phyloP scores from a whole-genome alignment of 495 filamentous ascomycete species.

The Echria macrotheca region DNA sequence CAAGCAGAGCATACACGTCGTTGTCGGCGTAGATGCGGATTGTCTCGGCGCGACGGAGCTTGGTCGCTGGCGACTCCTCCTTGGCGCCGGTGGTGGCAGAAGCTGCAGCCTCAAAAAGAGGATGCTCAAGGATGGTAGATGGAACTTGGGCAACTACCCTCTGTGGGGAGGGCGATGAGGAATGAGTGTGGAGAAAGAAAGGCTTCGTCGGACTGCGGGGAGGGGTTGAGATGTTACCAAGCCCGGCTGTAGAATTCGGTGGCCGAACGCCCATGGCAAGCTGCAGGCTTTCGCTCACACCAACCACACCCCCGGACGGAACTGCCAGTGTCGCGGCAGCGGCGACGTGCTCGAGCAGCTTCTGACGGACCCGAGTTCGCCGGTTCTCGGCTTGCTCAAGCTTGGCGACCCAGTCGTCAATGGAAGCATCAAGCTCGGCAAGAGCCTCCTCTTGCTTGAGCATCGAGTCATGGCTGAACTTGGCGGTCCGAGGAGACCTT shows the following conservation, averaged over 20 bases:
- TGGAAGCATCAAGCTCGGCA: conserved; percentile 63
- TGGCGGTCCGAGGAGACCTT: conserved; percentile 53
- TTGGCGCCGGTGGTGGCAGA: conserved; percentile 9
- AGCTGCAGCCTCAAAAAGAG: conserved; percentile 33
- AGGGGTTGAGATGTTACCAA: conserved; percentile 43
- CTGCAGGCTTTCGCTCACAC: conserved; percentile 37
- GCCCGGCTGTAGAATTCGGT: conserved; percentile 23
- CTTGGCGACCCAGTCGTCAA: conserved; percentile 70
- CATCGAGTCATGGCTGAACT: conserved; percentile 61
- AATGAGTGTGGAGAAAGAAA: conserved; percentile 22
- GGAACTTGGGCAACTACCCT: conserved; percentile 44
- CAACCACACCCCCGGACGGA: conserved; percentile 25
- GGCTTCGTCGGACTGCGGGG: conserved; percentile 42
- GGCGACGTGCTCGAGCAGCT: conserved; percentile 68
- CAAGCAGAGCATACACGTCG: conserved; percentile 57
- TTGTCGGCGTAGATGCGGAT: conserved; percentile 63
- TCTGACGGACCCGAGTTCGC: conserved; percentile 63
- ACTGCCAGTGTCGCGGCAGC: conserved; percentile 46
- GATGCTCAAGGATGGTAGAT: conserved; percentile 43
- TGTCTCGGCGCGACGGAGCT: conserved; percentile 47
- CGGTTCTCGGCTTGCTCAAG: conserved; percentile 72
- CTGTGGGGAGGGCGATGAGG: conserved; percentile 36
- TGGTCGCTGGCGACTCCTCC: conserved; percentile 18
- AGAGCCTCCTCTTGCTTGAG: conserved; percentile 72
- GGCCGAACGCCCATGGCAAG: conserved; percentile 35